Conservation (phyloP, 306 rosid genomes). For the Sphenostylis stenocarpa region DNA sequence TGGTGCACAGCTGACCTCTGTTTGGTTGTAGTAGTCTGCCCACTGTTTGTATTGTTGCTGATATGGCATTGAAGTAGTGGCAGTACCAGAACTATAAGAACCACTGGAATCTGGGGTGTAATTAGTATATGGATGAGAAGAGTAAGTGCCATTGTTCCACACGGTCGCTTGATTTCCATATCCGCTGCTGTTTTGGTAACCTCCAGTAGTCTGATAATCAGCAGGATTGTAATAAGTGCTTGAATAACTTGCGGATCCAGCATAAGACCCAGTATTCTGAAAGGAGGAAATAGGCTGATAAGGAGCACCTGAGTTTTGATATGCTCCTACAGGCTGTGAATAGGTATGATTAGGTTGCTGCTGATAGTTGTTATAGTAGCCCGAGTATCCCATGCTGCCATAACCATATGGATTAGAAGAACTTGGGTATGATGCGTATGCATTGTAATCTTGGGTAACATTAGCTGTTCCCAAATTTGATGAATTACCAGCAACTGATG, state of each 20-base stretch:
- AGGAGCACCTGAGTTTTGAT: constrained; percentile 99
- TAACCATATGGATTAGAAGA: constrained; percentile 86
- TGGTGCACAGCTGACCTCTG: constrained; percentile 99
- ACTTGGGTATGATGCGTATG: constrained; percentile 79
- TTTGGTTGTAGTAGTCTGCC: constrained; percentile 89
- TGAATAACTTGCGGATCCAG: constrained; percentile 97
- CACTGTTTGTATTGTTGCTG: constrained; percentile 87
- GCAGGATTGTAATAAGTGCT: constrained; percentile 99
- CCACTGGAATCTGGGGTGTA: constrained; percentile 65
- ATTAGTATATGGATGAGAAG: constrained; percentile 71
- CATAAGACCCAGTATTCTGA: constrained; percentile 99
- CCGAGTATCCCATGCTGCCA: constrained; percentile 80
- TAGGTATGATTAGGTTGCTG: constrained; percentile 88
- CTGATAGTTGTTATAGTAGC: constrained; percentile 85
- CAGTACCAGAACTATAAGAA: constrained; percentile 66
- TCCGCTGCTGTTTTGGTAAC: constrained; percentile 71
- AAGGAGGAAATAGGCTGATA: constrained; percentile 99
- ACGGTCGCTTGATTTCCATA: constrained; percentile 68
- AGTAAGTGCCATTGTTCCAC: constrained; percentile 81
- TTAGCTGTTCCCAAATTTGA: constrained; percentile 86
- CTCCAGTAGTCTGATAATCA: constrained; percentile 99
- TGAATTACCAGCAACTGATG: constrained; percentile 78
- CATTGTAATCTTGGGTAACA: constrained; percentile 84
- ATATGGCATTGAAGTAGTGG: constrained; percentile 62
- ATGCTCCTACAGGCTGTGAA: constrained; percentile 97